Percentiles rank a stretch among this genome's conserved stretches.
These are phyloP conservation scores for Silene latifolia DNA, from an alignment of 148 eudicot genomes.

Conservation along the genomic window DNA sequence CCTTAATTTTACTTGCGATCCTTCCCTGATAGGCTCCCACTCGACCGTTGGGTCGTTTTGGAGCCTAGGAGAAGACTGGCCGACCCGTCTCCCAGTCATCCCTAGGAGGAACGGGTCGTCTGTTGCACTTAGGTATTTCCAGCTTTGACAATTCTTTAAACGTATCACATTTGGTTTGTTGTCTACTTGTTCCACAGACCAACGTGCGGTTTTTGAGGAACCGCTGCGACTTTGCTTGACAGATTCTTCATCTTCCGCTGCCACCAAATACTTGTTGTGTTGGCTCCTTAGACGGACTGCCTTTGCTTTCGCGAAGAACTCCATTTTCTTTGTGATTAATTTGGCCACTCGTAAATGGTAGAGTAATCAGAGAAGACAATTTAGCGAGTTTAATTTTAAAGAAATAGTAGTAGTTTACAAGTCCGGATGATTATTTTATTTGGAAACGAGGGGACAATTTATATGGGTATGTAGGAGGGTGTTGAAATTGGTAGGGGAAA, in stretches of 20 bases:
- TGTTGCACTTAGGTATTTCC: conserved; percentile 49
- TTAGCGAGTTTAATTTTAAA: neutral
- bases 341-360: neutral
- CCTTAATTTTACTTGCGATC: conserved; percentile 38
- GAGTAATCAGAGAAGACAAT: neutral
- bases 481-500: neutral
- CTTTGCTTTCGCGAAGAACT: conserved; percentile 53
- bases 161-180: conserved; percentile 44
- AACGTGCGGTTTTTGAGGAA: conserved; percentile 44
- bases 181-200: conserved; percentile 56
- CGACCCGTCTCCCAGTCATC: conserved; percentile 55
- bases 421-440: too few relatives aligned
- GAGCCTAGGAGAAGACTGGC: conserved; percentile 31
- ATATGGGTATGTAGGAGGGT: too few relatives aligned
- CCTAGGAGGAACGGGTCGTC: conserved; percentile 59
- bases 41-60: conserved; percentile 33
- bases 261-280: conserved; percentile 54
- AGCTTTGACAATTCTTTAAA: conserved; percentile 41
- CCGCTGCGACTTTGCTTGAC: conserved; percentile 62
- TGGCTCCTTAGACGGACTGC: conserved; percentile 57
- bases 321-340: conserved; percentile 32
- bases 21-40: conserved; percentile 71
- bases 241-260: conserved; percentile 46
- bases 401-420: neutral
- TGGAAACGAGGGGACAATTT: too few relatives aligned